A percentile compares a stretch with the other conserved stretches of the same genome.
Conservation (phyloP, 306 rosid genomes). For the Sesbania bispinosa region DNA sequence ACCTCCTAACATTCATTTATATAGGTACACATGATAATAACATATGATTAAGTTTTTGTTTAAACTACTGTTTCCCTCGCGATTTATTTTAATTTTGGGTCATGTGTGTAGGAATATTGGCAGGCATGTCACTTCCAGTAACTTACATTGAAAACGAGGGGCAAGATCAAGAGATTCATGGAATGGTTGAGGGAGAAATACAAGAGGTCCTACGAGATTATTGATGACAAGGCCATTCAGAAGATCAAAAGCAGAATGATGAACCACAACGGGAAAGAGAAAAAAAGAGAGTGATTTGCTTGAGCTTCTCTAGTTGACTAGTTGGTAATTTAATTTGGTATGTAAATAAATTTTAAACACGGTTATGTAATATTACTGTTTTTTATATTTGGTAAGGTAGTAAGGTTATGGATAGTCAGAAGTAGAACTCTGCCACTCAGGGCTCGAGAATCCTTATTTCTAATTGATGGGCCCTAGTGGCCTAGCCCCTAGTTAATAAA, state of each 20-base stretch:
- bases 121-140: slow-evolving; percentile 45
- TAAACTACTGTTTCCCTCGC: no score
- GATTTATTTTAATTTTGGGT: background rate
- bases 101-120: slow-evolving; percentile 34
- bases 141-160: slow-evolving; percentile 44
- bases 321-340: background rate
- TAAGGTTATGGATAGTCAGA: background rate
- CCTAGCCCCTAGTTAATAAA: no score
- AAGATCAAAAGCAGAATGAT: slow-evolving; percentile 34
- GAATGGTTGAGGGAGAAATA: slow-evolving; percentile 41
- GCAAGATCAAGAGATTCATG: slow-evolving; percentile 32
- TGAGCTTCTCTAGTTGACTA: no score
- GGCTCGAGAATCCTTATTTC: no score
- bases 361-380: background rate
- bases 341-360: background rate
- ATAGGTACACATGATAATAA: slow-evolving; percentile 39
- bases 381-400: background rate
- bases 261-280: slow-evolving; percentile 9
- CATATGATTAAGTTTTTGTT: no score
- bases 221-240: slow-evolving; percentile 53
- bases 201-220: slow-evolving; percentile 33
- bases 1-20: slow-evolving; percentile 45
- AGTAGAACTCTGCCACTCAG: no score
- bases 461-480: no score
- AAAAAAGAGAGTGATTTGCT: slow-evolving; percentile 38